Evolutionary conservation across 169 alveolate genomes (phyloP).

Genomic region (Cryptosporidium tyzzeri): DNA sequence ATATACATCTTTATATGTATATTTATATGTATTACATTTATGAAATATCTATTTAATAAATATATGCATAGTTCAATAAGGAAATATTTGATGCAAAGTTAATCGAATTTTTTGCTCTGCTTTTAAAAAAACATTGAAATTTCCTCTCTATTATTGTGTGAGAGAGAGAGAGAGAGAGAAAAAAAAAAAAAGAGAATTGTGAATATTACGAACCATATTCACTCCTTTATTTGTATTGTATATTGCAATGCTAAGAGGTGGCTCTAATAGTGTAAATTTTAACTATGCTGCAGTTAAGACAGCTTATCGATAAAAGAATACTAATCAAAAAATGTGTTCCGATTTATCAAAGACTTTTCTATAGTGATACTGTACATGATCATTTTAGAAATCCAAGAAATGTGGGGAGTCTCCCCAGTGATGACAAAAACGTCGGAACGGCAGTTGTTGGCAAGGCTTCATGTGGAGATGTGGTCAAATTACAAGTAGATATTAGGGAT

Average conservation of each 20-base stretch:
- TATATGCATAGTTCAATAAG: background rate
- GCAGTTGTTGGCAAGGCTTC: conserved; percentile 99
- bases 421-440: conserved; percentile 88
- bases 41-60: too few relatives aligned
- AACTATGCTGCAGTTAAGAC: background rate
- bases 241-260: background rate
- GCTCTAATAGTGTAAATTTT: background rate
- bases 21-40: background rate
- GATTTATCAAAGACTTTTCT: conserved; percentile 69
- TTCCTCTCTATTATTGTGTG: background rate
- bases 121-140: background rate
- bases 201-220: background rate
- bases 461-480: conserved; percentile 98
- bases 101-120: background rate
- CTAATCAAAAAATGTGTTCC: background rate
- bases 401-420: conserved; percentile 87
- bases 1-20: background rate
- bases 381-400: conserved; percentile 94
- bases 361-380: conserved; percentile 90
- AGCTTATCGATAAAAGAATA: background rate
- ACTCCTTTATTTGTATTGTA: too few relatives aligned
- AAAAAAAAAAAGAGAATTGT: background rate
- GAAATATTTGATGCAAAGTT: background rate
- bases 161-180: background rate
- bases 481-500: conserved; percentile 95